These are phyloP conservation scores for Ustilago tritici DNA, from an alignment of 1,284 basidiomycete species.

Conservation along the genomic window DNA sequence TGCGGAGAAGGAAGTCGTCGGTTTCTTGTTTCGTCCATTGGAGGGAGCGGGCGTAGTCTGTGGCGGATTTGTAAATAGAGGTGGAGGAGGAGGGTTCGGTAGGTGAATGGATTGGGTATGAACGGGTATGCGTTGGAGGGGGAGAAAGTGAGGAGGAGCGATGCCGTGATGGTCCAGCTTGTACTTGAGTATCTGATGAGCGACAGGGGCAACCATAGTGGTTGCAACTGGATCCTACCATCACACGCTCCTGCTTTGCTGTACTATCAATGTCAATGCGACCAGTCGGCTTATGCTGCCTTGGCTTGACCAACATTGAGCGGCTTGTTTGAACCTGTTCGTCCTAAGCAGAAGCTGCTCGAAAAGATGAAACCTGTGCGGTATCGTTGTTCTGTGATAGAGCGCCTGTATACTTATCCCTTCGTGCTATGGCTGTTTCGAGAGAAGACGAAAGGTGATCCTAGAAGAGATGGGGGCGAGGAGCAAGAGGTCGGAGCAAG, in stretches of 20 bases:
- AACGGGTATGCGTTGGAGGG: neutral
- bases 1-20: slow-evolving; percentile 48
- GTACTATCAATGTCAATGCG: neutral
- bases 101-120: slow-evolving; percentile 18
- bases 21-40: slow-evolving; percentile 48
- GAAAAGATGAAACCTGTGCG: neutral
- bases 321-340: neutral
- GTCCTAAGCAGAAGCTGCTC: neutral
- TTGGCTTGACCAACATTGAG: neutral
- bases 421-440: neutral
- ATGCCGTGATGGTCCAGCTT: slow-evolving; percentile 40
- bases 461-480: neutral
- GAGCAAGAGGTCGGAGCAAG: neutral
- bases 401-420: neutral
- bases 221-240: slow-evolving; percentile 30
- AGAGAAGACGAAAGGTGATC: neutral
- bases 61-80: slow-evolving; percentile 25
- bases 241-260: neutral
- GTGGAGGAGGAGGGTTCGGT: slow-evolving; percentile 2
- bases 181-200: slow-evolving; percentile 1
- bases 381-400: neutral
- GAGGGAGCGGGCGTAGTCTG: slow-evolving; percentile 24
- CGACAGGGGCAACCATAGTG: slow-evolving; percentile 39
- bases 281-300: neutral
- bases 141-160: neutral